Evolutionary conservation across 1,284 basidiomycete species (phyloP).

Genomic region (Tilletiaria anomala): DNA sequence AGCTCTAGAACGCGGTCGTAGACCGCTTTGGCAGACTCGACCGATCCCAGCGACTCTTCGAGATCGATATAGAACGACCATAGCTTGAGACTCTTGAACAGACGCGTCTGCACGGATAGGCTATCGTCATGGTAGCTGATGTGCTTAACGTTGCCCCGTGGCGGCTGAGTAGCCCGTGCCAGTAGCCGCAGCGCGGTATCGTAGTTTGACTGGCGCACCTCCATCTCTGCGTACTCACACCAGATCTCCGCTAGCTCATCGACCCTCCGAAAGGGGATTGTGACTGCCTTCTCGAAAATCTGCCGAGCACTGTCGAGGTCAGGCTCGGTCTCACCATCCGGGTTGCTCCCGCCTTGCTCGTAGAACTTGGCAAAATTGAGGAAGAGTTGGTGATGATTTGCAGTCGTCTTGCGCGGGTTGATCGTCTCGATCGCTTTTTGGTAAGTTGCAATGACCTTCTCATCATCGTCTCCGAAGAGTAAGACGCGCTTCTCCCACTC

Average conservation of each 20-base stretch:
- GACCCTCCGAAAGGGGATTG: conserved; percentile 82
- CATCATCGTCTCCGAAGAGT: conserved; percentile 79
- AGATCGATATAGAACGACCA: conserved; percentile 98
- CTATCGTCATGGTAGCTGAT: conserved; percentile 90
- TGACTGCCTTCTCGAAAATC: conserved; percentile 79
- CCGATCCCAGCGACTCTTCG: conserved; percentile 86
- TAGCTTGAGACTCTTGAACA: conserved; percentile 95
- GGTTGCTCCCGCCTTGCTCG: conserved; percentile 67
- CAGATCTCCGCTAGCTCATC: conserved; percentile 97
- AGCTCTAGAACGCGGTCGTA: conserved; percentile 96
- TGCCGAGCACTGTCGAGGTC: conserved; percentile 76
- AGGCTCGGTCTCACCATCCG: conserved; percentile 45
- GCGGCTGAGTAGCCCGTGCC: conserved; percentile 72
- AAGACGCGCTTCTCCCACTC: conserved; percentile 99
- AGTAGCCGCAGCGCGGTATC: conserved; percentile 86
- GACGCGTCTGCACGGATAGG: conserved; percentile 67
- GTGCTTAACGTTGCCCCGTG: conserved; percentile 52
- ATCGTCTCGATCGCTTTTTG: conserved; percentile 75
- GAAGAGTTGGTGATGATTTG: conserved; percentile 78
- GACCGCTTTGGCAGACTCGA: conserved; percentile 78
- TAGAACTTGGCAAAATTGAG: conserved; percentile 96
- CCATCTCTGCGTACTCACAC: conserved; percentile 99
- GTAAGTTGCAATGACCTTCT: conserved; percentile 86
- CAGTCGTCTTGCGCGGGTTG: conserved; percentile 74
- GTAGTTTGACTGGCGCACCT: conserved; percentile 87